Conservation (phyloP, 345 rosid genomes). For the Syzygium jambos region DNA sequence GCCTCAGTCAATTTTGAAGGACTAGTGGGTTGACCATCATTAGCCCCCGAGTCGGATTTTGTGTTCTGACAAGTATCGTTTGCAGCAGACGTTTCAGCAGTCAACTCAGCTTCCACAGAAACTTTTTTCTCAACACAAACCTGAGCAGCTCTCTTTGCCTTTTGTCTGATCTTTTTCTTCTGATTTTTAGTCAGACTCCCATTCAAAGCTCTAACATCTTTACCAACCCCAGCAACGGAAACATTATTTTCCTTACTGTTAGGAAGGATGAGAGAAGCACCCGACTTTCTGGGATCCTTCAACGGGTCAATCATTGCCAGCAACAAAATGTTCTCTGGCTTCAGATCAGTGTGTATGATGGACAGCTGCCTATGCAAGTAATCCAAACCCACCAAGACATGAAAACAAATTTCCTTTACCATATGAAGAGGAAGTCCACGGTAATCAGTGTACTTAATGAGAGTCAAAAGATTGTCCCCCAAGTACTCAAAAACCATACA, state of each 20-base stretch:
- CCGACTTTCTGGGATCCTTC: constrained; percentile 46
- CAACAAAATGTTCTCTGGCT: constrained; percentile 61
- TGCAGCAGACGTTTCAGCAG: constrained; percentile 25
- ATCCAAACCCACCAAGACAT: constrained; percentile 54
- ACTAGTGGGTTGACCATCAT: constrained; percentile 25
- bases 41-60: constrained; percentile 13
- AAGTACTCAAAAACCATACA: constrained; percentile 78
- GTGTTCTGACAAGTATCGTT: constrained; percentile 15
- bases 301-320: constrained; percentile 50
- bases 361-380: constrained; percentile 70
- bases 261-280: constrained; percentile 34
- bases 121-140: constrained; percentile 40
- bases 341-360: constrained; percentile 65
- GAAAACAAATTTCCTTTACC: constrained; percentile 55
- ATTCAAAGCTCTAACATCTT: constrained; percentile 16
- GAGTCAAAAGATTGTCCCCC: constrained; percentile 64
- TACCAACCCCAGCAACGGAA: constrained; percentile 17
- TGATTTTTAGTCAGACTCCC: constrained; percentile 50
- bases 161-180: constrained; percentile 50
- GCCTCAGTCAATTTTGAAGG: constrained; percentile 25
- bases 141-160: constrained; percentile 51
- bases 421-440: constrained; percentile 44
- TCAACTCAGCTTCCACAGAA: constrained; percentile 21
- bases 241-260: constrained; percentile 26
- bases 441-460: constrained; percentile 53